Conservation (phyloP, 495 filamentous ascomycete genomes). For the Podospora comata region DNA sequence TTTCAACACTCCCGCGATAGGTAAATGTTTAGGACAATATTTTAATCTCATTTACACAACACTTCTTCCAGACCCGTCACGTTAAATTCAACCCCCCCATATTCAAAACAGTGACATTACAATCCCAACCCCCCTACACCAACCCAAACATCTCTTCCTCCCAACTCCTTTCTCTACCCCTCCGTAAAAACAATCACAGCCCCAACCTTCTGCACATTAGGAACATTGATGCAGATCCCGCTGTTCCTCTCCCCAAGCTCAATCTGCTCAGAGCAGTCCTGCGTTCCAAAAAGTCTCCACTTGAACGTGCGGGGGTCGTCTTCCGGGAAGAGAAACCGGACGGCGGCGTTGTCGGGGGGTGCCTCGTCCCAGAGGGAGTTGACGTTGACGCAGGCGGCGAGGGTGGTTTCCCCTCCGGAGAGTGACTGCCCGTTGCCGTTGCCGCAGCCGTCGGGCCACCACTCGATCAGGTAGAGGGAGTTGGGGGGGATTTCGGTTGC, state of each 20-base stretch:
- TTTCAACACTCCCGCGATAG: too few relatives aligned
- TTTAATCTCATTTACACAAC: too few relatives aligned
- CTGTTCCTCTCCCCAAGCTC: neutral
- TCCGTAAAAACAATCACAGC: neutral
- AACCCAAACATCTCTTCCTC: too few relatives aligned
- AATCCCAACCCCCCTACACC: neutral
- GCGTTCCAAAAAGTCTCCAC: neutral
- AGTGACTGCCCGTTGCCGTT: constrained; percentile 4
- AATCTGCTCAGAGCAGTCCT: neutral
- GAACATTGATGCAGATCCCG: neutral
- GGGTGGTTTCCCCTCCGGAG: neutral
- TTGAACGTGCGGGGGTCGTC: neutral
- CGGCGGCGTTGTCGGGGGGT: neutral
- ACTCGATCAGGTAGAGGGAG: constrained; percentile 12
- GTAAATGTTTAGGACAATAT: too few relatives aligned
- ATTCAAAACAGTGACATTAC: neutral
- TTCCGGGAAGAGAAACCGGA: neutral
- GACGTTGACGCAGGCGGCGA: constrained; percentile 10
- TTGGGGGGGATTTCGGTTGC: constrained; percentile 11
- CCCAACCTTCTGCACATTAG: neutral
- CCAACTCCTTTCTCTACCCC: neutral
- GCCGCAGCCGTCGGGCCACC: constrained; percentile 10
- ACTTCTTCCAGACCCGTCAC: too few relatives aligned
- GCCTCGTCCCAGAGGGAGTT: constrained; percentile 6
- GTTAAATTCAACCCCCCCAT: too few relatives aligned